phyloP scores from a whole-genome alignment of 345 rosid genomes.

The Murraya paniculata region DNA sequence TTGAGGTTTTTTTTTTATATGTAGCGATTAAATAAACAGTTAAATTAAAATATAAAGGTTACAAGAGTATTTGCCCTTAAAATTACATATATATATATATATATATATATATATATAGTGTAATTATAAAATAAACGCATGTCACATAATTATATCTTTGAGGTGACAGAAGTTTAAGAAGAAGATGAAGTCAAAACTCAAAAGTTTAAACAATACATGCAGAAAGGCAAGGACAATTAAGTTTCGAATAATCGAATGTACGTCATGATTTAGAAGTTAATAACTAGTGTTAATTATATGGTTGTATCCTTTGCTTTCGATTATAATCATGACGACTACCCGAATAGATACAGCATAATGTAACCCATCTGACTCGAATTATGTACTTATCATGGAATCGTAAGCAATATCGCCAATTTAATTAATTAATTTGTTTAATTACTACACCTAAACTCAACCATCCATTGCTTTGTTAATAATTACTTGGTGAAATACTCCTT shows the following conservation, averaged over 20 bases:
- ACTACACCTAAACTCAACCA: conserved; percentile 15
- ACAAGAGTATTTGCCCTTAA: rapidly evolving
- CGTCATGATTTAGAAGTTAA: conserved; percentile 14
- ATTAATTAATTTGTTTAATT: neutral
- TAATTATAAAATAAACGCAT: neutral
- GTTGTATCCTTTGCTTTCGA: conserved; percentile 24
- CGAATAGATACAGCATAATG: conserved; percentile 21
- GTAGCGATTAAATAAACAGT: too few relatives aligned
- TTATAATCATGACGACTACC: conserved; percentile 22
- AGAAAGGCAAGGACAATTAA: conserved; percentile 15
- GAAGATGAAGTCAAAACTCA: conserved; percentile 9
- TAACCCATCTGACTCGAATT: conserved; percentile 16
- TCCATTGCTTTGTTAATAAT: neutral
- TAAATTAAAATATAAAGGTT: too few relatives aligned
- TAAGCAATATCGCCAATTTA: conserved; percentile 7
- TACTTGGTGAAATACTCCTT: neutral
- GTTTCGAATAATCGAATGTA: conserved; percentile 5
- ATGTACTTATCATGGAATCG: conserved; percentile 23
- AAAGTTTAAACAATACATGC: neutral
- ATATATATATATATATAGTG: too few relatives aligned
- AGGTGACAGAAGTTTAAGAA: neutral
- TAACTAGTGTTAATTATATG: conserved; percentile 9
- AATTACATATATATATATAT: too few relatives aligned
- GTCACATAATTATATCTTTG: neutral
- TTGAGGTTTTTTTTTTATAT: too few relatives aligned